These are phyloP conservation scores for Verticillium nonalfalfae DNA, from an alignment of 2,329 filamentous ascomycete species.

Conservation along the genomic window DNA sequence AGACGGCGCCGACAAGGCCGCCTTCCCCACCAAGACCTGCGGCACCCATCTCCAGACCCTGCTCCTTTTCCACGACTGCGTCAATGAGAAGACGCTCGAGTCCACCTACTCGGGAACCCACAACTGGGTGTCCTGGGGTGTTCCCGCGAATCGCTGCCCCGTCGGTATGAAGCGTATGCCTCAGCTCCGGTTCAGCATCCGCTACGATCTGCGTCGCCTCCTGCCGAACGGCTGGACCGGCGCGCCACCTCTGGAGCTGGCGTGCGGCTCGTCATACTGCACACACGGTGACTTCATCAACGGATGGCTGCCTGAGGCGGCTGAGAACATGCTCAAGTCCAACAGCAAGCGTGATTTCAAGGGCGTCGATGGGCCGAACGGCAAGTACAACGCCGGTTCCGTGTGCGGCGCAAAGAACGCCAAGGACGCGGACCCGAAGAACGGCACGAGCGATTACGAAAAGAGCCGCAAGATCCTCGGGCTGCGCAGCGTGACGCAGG, in stretches of 20 bases:
- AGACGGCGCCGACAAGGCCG: conserved; percentile 13
- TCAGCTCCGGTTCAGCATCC: conserved; percentile 38
- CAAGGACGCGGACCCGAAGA: conserved; percentile 30
- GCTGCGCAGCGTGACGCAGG: not conserved
- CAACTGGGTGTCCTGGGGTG: conserved; percentile 7
- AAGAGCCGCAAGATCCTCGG: conserved; percentile 14
- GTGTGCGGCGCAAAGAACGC: conserved; percentile 20
- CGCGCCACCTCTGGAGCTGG: conserved; percentile 32
- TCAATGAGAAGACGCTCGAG: conserved; percentile 15
- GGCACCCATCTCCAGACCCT: conserved; percentile 18
- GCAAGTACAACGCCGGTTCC: conserved; percentile 15
- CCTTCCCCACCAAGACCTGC: conserved; percentile 21
- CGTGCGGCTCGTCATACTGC: conserved; percentile 33
- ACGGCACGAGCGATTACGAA: conserved; percentile 32
- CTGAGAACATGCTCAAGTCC: conserved; percentile 31
- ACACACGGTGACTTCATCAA: conserved; percentile 42
- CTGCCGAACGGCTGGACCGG: conserved; percentile 38
- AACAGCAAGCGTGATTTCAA: conserved; percentile 27
- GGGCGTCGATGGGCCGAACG: conserved; percentile 22
- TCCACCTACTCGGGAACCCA: conserved; percentile 14
- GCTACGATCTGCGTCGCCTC: conserved; percentile 35
- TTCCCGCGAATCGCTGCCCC: conserved; percentile 28
- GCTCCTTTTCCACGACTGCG: conserved; percentile 17
- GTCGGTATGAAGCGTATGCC: conserved; percentile 36
- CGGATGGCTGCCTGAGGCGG: conserved; percentile 33